Percentiles rank a stretch among this genome's conserved stretches.
phyloP scores from a whole-genome alignment of 148 eudicot genomes.

The Chenopodium formosanum region DNA sequence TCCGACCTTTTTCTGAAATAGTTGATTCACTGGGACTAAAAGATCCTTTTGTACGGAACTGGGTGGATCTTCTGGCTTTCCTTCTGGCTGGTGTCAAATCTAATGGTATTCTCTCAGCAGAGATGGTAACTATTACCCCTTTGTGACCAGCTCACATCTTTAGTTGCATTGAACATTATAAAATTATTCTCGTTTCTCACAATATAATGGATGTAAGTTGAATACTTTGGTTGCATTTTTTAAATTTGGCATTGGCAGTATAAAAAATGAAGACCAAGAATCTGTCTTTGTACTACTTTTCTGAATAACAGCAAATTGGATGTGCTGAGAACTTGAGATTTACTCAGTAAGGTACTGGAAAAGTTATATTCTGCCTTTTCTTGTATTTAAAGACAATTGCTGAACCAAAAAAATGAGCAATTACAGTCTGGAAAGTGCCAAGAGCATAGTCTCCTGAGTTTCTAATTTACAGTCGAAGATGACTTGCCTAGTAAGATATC shows the following conservation, averaged over 20 bases:
- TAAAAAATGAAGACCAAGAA: not conserved
- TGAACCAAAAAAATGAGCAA: not conserved
- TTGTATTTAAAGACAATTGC: not conserved
- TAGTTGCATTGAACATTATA: not conserved
- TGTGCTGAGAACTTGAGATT: not conserved
- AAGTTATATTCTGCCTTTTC: not conserved
- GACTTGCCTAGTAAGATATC: not conserved
- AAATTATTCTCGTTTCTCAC: too few relatives aligned
- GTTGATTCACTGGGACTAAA: conserved; percentile 76
- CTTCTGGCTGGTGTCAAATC: conserved; percentile 98
- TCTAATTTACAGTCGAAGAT: not conserved
- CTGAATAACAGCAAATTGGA: not conserved
- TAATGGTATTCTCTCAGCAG: conserved; percentile 93
- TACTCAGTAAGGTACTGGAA: not conserved
- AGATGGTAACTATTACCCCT: conserved; percentile 70
- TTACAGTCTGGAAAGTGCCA: not conserved
- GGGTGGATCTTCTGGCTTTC: conserved; percentile 95
- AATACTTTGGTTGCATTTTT: not conserved
- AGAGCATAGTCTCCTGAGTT: not conserved
- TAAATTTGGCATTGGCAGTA: not conserved
- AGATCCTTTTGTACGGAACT: conserved; percentile 88
- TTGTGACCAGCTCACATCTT: conserved; percentile 11
- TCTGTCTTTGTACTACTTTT: not conserved
- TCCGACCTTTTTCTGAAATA: conserved; percentile 83
- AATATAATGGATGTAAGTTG: not conserved